A percentile compares a stretch with the other conserved stretches of the same genome.
phyloP scores from a whole-genome alignment of 257 asterid genomes.

The Ajuga chamaepitys region DNA sequence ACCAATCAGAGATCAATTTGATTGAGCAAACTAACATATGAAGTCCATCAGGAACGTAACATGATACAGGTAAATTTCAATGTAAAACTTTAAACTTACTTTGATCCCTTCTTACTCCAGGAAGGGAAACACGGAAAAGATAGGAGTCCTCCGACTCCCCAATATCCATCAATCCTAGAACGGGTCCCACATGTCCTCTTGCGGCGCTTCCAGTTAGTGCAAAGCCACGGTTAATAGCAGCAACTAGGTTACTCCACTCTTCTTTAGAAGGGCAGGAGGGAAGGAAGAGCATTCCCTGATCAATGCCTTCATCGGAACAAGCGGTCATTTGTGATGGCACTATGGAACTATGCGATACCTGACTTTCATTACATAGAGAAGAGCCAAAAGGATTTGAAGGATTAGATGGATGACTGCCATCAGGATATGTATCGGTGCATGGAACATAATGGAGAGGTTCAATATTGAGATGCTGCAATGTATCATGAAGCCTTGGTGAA shows the following conservation, averaged over 20 bases:
- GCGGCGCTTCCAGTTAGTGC: conserved; percentile 76
- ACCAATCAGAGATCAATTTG: background rate
- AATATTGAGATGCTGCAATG: conserved; percentile 2
- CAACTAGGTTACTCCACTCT: conserved; percentile 56
- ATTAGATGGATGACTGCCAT: background rate
- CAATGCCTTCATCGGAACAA: conserved; percentile 15
- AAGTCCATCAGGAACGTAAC: background rate
- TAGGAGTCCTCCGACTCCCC: conserved; percentile 73
- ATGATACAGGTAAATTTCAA: background rate
- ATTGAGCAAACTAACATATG: background rate
- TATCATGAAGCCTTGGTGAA: conserved; percentile 1
- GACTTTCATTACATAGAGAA: conserved; percentile 7
- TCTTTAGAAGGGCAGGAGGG: conserved; percentile 55
- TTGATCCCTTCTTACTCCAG: conserved; percentile 83
- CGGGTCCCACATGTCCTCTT: conserved; percentile 53
- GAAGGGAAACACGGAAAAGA: conserved; percentile 81
- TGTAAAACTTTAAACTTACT: conserved; percentile 34
- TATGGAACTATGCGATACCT: background rate
- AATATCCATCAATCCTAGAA: conserved; percentile 61
- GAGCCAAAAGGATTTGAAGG: conserved; percentile 11
- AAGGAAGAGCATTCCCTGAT: conserved; percentile 47
- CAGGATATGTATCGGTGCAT: background rate
- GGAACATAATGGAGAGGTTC: conserved; percentile 7
- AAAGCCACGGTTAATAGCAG: conserved; percentile 44
- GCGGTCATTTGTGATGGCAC: conserved; percentile 17